A percentile compares a stretch with the other conserved stretches of the same genome.
Conservation (phyloP, 768 basidiomycete genomes). For the Porphyrellus cyaneotinctus region DNA sequence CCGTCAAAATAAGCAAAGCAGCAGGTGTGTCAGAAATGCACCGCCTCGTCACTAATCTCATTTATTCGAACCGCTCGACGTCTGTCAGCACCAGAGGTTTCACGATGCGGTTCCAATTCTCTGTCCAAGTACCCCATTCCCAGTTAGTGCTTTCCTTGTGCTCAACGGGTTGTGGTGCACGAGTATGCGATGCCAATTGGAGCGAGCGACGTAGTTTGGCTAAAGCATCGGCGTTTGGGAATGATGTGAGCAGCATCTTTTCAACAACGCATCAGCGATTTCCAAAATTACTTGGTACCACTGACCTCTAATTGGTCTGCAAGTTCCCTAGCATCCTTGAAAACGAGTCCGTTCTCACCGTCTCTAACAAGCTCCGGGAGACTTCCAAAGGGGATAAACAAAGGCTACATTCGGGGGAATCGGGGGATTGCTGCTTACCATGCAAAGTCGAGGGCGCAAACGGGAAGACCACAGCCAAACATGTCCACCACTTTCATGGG, state of each 20-base stretch:
- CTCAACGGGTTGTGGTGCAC: conserved; percentile 15
- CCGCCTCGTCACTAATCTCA: neutral
- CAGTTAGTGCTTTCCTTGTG: conserved; percentile 32
- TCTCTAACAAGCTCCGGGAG: conserved; percentile 84
- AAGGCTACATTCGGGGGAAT: neutral
- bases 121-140: conserved; percentile 77
- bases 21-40: conserved; percentile 2
- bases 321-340: conserved; percentile 62
- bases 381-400: conserved; percentile 37
- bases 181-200: conserved; percentile 27
- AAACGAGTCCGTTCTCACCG: conserved; percentile 79
- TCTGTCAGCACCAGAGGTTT: conserved; percentile 49
- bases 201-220: conserved; percentile 51
- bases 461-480: conserved; percentile 96
- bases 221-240: conserved; percentile 55
- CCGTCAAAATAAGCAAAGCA: neutral
- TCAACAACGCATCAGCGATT: neutral
- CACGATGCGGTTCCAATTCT: conserved; percentile 76
- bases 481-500: conserved; percentile 99
- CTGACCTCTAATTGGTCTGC: conserved; percentile 61
- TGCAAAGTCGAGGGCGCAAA: conserved; percentile 81
- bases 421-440: conserved; percentile 53
- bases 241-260: conserved; percentile 56
- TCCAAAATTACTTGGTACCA: neutral
- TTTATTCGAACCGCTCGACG: conserved; percentile 22